Base-by-base conservation (phyloP, 1,284 basidiomycete genomes). In the Violaceomyces palustris region DNA sequence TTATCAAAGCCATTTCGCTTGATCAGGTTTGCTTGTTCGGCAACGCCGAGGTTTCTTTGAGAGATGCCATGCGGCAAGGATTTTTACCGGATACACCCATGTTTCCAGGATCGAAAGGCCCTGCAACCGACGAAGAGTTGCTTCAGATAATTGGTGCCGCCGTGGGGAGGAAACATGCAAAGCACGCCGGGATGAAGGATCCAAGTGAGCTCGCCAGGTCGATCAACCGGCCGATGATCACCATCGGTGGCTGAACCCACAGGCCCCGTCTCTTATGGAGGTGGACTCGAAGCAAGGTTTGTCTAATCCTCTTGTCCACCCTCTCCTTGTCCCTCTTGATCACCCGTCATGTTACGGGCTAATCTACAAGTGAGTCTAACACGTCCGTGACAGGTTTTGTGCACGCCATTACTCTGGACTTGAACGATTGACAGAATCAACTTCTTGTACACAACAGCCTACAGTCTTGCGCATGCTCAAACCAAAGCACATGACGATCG, bases 41-140 rank as follows among this genome's bases (percentile, higher is more conserved):
- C 62, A 82, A 85, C 1, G 83, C 85, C 49, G 87, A 90, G 65
- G 79, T 91, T 9, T 87, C 86, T 18, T 78, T 91, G 31, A 81
- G 87, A 28, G 86, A 90, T 54, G 77, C 80, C 43, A 79, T 90
- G 71, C 82, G 88, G 26, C 32, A 25, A 14, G 54, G 56, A 24
- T 46, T 60, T 18, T 49, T 38, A 14, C 43, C 50, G 15, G 51
- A 46, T 23, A 36, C 45, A 17, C 46, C 45, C 3, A 34, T 47
- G 18, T 45, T 42, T 28, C 36, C 37, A n/a, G 50, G 50, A 23
- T 47, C 51, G 8, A 17, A 44, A 11, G 45, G 40, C 12, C 55
- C 56, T 18, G 66, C 56, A 9, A 55, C 45, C n/a, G 86, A 93
- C 66, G 76, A 77, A 26, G 79, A 83, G 17, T 75, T 92, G 10